phyloP scores from a whole-genome alignment of 2,329 filamentous ascomycete genomes.

The Passalora sequoiae region DNA sequence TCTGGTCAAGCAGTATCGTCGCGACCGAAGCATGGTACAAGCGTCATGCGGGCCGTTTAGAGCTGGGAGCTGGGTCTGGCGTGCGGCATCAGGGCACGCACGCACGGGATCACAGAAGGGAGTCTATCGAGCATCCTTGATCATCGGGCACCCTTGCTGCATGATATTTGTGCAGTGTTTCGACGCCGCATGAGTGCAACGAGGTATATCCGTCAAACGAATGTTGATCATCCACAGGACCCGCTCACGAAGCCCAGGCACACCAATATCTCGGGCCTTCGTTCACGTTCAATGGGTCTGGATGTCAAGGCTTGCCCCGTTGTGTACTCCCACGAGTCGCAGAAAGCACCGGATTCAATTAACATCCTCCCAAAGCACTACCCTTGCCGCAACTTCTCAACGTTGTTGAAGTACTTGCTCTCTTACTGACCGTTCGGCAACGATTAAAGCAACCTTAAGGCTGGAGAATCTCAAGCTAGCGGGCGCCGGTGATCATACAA shows the following conservation, averaged over 20 bases:
- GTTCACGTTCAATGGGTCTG: constrained; percentile 17
- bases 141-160: constrained; percentile 19
- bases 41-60: constrained; percentile 20
- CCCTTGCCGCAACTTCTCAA: constrained; percentile 12
- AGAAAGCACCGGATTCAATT: constrained; percentile 19
- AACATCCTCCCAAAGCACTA: constrained; percentile 12
- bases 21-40: constrained; percentile 18
- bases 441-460: constrained; percentile 19
- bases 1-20: constrained; percentile 17
- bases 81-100: constrained; percentile 16
- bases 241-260: constrained; percentile 14
- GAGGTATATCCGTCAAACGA: constrained; percentile 18
- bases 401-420: constrained; percentile 1
- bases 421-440: constrained; percentile 9
- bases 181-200: constrained; percentile 24
- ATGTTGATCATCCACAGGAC: constrained; percentile 24
- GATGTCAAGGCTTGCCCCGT: constrained; percentile 16
- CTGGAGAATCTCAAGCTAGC: constrained; percentile 15
- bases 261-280: constrained; percentile 23
- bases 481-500: constrained; percentile 12
- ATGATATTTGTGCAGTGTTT: constrained; percentile 25
- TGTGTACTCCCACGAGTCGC: constrained; percentile 18
- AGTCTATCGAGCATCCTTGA: constrained; percentile 19
- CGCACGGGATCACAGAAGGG: constrained; percentile 18
- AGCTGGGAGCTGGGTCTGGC: constrained; percentile 21